These are phyloP conservation scores for Rosa multiflora DNA, from an alignment of 306 rosid species.

Conservation along the genomic window DNA sequence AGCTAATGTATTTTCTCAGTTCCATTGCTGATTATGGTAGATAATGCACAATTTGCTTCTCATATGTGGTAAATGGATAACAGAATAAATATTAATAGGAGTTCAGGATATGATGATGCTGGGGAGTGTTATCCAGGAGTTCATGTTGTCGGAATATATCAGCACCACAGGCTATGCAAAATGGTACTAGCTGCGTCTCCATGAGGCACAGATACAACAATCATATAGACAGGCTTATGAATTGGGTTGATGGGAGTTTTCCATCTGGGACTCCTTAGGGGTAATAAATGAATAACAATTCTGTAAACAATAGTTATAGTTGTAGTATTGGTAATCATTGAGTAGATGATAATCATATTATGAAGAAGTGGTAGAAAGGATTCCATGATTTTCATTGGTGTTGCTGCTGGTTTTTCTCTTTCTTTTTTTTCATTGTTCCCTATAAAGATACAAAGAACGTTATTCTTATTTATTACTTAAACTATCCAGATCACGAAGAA, in stretches of 20 bases:
- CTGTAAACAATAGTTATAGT: background rate
- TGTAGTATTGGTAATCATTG: background rate
- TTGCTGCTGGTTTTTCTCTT: background rate
- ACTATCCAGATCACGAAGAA: background rate
- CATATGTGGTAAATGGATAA: conserved; percentile 3
- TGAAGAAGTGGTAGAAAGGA: background rate
- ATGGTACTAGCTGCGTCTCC: conserved; percentile 1
- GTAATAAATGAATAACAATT: background rate
- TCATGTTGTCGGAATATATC: background rate
- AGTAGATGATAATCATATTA: background rate
- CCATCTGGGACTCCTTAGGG: background rate
- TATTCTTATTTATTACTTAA: background rate
- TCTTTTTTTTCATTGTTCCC: background rate
- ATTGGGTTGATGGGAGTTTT: background rate
- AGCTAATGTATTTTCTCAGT: background rate
- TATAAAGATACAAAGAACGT: background rate
- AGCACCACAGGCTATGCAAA: background rate
- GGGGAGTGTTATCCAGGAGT: background rate
- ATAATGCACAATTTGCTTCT: background rate
- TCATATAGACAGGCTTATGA: background rate
- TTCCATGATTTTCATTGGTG: background rate
- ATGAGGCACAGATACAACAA: background rate
- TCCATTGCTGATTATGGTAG: background rate
- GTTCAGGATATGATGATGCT: background rate
- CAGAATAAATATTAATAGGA: background rate